Evolutionary conservation across 164 flowering plant genomes (phyloP).

Genomic region (Dillenia suffruticosa): DNA sequence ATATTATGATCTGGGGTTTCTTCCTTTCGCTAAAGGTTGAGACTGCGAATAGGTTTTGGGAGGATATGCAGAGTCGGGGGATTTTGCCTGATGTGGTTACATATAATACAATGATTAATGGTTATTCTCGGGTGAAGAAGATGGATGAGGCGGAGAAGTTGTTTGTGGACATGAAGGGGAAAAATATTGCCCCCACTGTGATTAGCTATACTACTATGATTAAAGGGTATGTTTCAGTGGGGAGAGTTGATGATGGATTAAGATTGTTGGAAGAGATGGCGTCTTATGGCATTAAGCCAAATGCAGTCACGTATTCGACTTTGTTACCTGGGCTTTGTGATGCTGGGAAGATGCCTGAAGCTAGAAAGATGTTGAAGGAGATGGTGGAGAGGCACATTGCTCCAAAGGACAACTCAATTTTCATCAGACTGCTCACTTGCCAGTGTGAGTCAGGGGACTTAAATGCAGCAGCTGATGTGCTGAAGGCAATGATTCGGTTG

Average conservation of each 20-base stretch:
- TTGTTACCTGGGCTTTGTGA: constrained; percentile 88
- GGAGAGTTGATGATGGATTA: constrained; percentile 66
- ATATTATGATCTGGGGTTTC: constrained; percentile 85
- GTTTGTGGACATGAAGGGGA: constrained; percentile 76
- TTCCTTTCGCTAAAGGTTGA: constrained; percentile 58
- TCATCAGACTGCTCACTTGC: constrained; percentile 45
- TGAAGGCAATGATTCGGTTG: constrained; percentile 67
- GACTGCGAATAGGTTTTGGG: constrained; percentile 73
- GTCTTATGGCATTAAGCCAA: constrained; percentile 55
- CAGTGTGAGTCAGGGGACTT: constrained; percentile 63
- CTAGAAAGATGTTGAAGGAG: constrained; percentile 47
- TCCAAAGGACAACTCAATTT: constrained; percentile 73
- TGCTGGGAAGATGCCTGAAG: constrained; percentile 69
- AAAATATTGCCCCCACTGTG: constrained; percentile 53
- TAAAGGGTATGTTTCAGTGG: constrained; percentile 71
- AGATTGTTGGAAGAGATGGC: constrained; percentile 74
- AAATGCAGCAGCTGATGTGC: constrained; percentile 73
- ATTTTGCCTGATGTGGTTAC: constrained; percentile 66
- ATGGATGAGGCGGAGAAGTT: constrained; percentile 76
- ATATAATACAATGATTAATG: constrained; percentile 75
- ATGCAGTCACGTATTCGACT: constrained; percentile 60
- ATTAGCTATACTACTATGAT: constrained; percentile 86
- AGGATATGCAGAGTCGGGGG: constrained; percentile 71
- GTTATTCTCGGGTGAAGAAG: constrained; percentile 56
- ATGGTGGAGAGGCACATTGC: constrained; percentile 59